phyloP scores from a whole-genome alignment of 495 filamentous ascomycete species.

The Rostrohypoxylon terebratum region DNA sequence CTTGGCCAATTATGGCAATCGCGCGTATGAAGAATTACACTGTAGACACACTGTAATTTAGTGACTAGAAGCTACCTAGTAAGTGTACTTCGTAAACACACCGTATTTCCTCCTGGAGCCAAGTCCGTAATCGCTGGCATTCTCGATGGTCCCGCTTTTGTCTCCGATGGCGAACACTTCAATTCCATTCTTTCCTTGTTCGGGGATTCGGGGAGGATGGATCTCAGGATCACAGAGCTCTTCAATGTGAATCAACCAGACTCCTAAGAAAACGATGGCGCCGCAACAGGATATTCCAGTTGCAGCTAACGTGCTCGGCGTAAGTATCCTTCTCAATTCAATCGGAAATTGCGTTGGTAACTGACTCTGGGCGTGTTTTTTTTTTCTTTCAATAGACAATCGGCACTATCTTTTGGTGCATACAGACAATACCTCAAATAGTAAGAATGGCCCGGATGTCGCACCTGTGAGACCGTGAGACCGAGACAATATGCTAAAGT shows the following conservation, averaged over 20 bases:
- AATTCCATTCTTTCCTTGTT: not conserved
- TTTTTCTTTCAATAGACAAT: constrained; percentile 39
- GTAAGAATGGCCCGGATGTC: constrained; percentile 17
- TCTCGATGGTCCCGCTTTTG: constrained; percentile 6
- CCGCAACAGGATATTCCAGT: constrained; percentile 59
- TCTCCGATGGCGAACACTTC: not conserved
- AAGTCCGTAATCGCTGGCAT: constrained; percentile 13
- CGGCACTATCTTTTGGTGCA: constrained; percentile 58
- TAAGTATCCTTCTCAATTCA: constrained; percentile 45
- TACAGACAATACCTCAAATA: constrained; percentile 56
- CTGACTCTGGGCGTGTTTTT: constrained; percentile 4
- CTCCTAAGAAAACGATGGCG: constrained; percentile 48
- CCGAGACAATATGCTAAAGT: not conserved
- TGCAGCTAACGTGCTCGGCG: constrained; percentile 63
- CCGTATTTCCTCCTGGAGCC: not conserved
- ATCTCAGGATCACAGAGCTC: not conserved
- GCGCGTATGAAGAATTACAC: too few species aligned
- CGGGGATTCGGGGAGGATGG: not conserved
- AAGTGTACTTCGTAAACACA: too few species aligned
- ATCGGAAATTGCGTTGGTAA: not conserved
- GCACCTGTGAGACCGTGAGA: not conserved
- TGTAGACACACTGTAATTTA: too few species aligned
- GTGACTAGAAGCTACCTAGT: too few species aligned
- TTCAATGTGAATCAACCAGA: not conserved
- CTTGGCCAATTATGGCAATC: too few species aligned